Base-by-base conservation (phyloP, 2,329 filamentous ascomycete genomes). In the Periconia sp. region DNA sequence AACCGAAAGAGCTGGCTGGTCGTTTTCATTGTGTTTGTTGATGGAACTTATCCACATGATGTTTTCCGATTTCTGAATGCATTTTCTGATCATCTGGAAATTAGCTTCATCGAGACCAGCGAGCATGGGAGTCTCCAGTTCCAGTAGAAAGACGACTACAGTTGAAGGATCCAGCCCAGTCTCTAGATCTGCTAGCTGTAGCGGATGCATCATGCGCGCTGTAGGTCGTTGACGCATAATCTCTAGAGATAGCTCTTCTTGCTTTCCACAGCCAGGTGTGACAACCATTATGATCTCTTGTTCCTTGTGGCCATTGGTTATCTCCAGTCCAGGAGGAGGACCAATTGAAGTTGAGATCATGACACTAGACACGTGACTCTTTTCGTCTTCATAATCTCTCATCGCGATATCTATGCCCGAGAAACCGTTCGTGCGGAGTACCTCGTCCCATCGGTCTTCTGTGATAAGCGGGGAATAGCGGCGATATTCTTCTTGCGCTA, bases 361-460 rank as follows among this genome's bases (percentile, higher is more conserved):
- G 17, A 49, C 41, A 33, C 49, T 55, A 17, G 10, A 45, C 3
- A 10, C 10, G 19, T 53, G 49, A 13, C 14, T 15, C 9, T 14
- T 5, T 9, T 41, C 33, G 14, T 27, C 19, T 17, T 19, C 11
- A 15, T 50, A 41, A 19, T 55, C 51, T 15, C 20, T n/a, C 7
- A 57, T 9, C 2, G 54, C 14, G 46, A 53, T 19, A 23, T 74
- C 66, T 8, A 58, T 35, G 1, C 66, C 65, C 0, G 51, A 51
- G 44, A 74, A 75, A 3, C 73, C 73, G 15, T 60, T 59, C 1
- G 64, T 51, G 9, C 52, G 49, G 33, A 77, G 60, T 6, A 70
- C 35, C 1, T 47, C 46, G 44, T 72, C 55, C 75, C 76, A 77
- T 35, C 63, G 48, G 3, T 11, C 10, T 40, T 14, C 14, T 3